Evolutionary conservation across 1,284 basidiomycete species (phyloP), one percentile per base, ranked within the genome.

Genomic region (Fomitopsis schrenkii): DNA sequence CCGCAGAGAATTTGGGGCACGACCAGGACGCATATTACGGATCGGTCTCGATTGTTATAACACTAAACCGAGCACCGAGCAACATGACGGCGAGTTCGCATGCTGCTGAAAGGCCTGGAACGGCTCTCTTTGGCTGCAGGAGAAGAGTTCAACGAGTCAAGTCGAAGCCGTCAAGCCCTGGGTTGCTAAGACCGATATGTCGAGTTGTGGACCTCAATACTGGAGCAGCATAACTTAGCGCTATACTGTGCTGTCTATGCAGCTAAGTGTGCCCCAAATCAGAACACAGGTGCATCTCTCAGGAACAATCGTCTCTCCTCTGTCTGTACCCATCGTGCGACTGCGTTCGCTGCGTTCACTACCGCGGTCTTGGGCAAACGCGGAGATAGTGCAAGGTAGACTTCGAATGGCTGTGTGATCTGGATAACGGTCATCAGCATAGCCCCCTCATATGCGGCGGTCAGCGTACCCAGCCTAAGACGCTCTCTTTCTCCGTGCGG

Each of bases 381-480:
- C 2, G 95, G 93, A 2, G 93, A 91, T 9, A 97, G 75, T 0
- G 91, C 81, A 57, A 98, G 75, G 72, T 98, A 98, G 22, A 99
- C 76, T 74, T 98, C 96, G 70, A 98, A 98, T 0, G 89, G 88
- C 67, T 93, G 88, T 0, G 95, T 98, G 63, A 96, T 91, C 96
- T 97, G 59, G 33, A 30, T 22, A 15, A 60, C 35, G 53, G 42
- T 45, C 19, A 50, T 57, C 36, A 64, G 55, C 56, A 36, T 15
- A n/a, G 60, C n/a, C 33, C 19, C 26, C 45, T 42, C 12, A 55
- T 41, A 14, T n/a, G 48, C 14, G 35, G 28, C 6, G 35, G 44
- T 19, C 22, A 30, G 75, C 87, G 62, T 70, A 94, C 93, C 93
- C 93, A 94, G 55, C 91, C 96, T 78, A 98, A 85, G 38, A 97